A percentile compares a stretch with the other conserved stretches of the same genome.
phyloP scores from a whole-genome alignment of 306 rosid genomes.

The Medicago truncatula region DNA sequence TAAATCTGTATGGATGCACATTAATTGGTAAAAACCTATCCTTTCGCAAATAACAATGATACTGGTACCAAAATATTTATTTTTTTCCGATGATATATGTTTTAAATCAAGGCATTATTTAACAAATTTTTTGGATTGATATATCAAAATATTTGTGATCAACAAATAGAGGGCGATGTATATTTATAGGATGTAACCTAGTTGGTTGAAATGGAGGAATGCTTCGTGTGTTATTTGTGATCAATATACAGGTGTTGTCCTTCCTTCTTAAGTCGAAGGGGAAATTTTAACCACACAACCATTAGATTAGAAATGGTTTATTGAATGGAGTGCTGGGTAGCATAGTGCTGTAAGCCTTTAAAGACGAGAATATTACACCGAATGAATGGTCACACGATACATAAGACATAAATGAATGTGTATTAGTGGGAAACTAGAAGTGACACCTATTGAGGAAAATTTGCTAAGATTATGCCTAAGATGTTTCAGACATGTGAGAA shows the following conservation, averaged over 20 bases:
- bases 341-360: not conserved
- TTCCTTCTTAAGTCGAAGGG: no score
- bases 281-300: no score
- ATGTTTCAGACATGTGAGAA: no score
- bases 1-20: slow-evolving; percentile 87
- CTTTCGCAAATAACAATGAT: slow-evolving; percentile 20
- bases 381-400: slow-evolving; percentile 1
- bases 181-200: no score
- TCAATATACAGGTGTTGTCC: no score
- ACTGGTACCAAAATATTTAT: slow-evolving; percentile 10
- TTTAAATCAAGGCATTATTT: slow-evolving; percentile 23
- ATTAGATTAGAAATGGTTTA: no score
- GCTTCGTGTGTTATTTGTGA: no score
- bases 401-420: slow-evolving; percentile 1
- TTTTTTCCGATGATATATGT: not conserved
- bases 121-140: slow-evolving; percentile 4
- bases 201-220: no score
- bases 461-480: no score
- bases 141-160: not conserved
- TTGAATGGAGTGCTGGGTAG: not conserved
- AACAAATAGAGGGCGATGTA: no score
- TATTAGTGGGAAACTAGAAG: not conserved
- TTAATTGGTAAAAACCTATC: slow-evolving; percentile 67
- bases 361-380: not conserved
- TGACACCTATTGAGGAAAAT: no score